Evolutionary conservation across 345 rosid genomes (phyloP).

Genomic region (Abelmoschus esculentus): DNA sequence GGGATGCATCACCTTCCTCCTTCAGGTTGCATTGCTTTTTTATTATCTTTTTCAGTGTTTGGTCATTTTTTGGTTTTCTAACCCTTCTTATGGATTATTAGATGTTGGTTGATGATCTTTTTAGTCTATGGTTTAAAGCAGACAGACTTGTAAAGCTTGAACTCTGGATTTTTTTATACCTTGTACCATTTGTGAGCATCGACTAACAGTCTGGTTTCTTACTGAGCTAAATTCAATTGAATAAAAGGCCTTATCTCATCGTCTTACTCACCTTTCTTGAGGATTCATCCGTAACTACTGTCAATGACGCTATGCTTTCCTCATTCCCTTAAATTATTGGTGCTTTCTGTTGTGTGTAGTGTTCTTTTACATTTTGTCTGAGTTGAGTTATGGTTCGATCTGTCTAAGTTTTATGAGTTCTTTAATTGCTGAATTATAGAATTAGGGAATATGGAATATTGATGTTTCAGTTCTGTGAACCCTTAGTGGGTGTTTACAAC

Average conservation of each 20-base stretch:
- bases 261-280: neutral
- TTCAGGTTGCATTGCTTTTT: constrained; percentile 31
- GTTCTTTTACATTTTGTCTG: constrained; percentile 3
- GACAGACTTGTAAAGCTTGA: constrained; percentile 17
- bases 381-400: constrained; percentile 4
- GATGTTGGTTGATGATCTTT: constrained; percentile 4
- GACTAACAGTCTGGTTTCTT: neutral
- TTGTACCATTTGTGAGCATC: neutral
- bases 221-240: neutral
- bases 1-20: constrained; percentile 34
- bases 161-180: constrained; percentile 14
- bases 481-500: constrained; percentile 20
- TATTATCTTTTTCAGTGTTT: neutral
- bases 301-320: neutral
- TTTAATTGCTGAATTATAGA: constrained; percentile 36
- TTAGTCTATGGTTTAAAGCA: constrained; percentile 13
- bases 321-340: neutral
- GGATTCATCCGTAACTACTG: neutral
- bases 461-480: constrained; percentile 26
- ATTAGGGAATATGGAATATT: constrained; percentile 28
- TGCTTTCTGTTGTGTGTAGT: constrained; percentile 3
- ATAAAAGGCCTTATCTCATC: neutral
- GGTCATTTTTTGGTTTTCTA: neutral
- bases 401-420: constrained; percentile 26
- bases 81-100: constrained; percentile 20